Conservation (phyloP, 805 yeast species). For the Lipomyces japonicus region DNA sequence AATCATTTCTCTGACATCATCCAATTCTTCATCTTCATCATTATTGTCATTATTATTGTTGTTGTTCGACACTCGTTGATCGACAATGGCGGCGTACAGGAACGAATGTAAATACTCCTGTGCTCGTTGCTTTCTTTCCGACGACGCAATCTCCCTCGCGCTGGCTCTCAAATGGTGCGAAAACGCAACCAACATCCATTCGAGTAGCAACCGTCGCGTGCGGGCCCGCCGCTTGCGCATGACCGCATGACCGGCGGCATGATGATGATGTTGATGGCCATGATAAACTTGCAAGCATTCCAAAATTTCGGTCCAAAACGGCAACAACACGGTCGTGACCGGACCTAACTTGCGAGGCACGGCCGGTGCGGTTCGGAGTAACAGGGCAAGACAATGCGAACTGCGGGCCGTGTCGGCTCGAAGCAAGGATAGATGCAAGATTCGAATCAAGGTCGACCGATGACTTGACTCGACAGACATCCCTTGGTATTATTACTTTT, state of each 20-base stretch:
- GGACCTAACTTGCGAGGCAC: not conserved
- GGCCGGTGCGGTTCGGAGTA: slow-evolving; percentile 11
- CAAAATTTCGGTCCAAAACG: slow-evolving; percentile 3
- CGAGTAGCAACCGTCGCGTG: slow-evolving; percentile 2
- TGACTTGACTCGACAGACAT: too few species aligned
- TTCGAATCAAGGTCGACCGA: slow-evolving; percentile 6
- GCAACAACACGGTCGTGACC: not conserved
- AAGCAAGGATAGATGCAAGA: slow-evolving; percentile 11
- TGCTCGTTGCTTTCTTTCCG: slow-evolving; percentile 1
- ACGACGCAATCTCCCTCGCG: slow-evolving; percentile 1
- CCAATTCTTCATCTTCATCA: not conserved
- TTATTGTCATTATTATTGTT: too few species aligned
- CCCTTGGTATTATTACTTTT: too few species aligned
- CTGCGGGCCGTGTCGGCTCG: slow-evolving; percentile 11
- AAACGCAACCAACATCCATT: slow-evolving; percentile 22
- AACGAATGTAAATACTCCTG: slow-evolving; percentile 7
- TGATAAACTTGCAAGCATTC: too few species aligned
- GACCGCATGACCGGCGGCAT: slow-evolving; percentile 14
- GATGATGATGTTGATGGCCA: slow-evolving; percentile 2
- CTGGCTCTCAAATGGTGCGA: slow-evolving; percentile 5
- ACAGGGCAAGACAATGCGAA: slow-evolving; percentile 14
- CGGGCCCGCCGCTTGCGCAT: not conserved
- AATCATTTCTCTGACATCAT: not conserved
- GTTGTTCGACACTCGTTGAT: slow-evolving; percentile 1
- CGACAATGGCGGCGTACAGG: slow-evolving; percentile 5